Base-by-base conservation (phyloP, 148 eudicot genomes). In the Camellia sinensis region DNA sequence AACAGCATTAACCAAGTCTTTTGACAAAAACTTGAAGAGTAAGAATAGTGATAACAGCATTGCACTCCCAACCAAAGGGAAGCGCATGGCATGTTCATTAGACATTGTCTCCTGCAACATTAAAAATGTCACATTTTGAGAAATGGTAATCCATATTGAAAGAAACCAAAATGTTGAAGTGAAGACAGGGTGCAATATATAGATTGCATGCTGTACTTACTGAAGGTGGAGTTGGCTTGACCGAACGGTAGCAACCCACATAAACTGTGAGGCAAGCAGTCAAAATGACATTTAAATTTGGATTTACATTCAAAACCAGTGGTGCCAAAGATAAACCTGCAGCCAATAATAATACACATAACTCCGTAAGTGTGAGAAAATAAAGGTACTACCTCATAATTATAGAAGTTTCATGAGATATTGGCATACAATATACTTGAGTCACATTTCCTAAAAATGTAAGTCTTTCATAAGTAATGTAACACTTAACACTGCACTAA, bases 61-160 rank as follows among this genome's bases (percentile, higher is more conserved):
- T 21, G 98, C 99, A 84, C 98, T 96, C 71, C 98, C 99, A 77
- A 96, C 97, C 82, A 96, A 89, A 41, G 99, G 99, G 73, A 96
- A 96, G 48, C 98, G 88, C 99, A 96, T 92, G 18, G 99, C 99
- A 79, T 96, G 99, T 83, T 93, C 97, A 46, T 90, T 96, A 80
- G 99, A 93, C 99, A 96, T 96, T 9, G 98, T 92, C 84, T 96
- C 99, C 99, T 96, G 92, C 84, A 90, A 48, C 71, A 68, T 80
- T 79, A 64, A 13, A 65, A 46, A 67, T 14, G 44, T 40, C 53
- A 79, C 8, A 60, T 70, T 48, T 63, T 78, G 17, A 52, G 52
- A 6, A 72, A 60, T 7, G 15, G 13, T 75, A 53, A 13, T 7
- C 71, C 44, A 65, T 3, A 65, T 72, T 56, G 10, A 21, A 75